These are phyloP conservation scores for Pistacia integerrima DNA, from an alignment of 345 rosid species.

Conservation along the genomic window DNA sequence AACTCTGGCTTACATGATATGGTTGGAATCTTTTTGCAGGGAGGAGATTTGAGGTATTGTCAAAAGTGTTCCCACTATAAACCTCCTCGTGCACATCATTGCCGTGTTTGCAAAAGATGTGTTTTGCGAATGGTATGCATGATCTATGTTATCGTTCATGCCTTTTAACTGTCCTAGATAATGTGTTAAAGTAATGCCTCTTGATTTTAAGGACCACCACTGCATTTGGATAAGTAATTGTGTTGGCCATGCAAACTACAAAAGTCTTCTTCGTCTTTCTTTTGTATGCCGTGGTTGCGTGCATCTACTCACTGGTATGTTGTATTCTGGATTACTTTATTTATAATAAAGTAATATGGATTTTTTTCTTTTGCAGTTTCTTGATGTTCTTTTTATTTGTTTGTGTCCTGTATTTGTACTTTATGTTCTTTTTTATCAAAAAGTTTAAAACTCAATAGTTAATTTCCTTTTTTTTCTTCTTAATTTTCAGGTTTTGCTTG, in stretches of 20 bases:
- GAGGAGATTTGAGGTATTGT: slow-evolving; percentile 90
- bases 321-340: neutral
- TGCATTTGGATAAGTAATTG: slow-evolving; percentile 98
- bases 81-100: slow-evolving; percentile 96
- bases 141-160: slow-evolving; percentile 23
- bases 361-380: neutral
- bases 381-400: neutral
- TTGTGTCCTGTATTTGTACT: neutral
- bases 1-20: slow-evolving; percentile 3
- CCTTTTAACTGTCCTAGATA: slow-evolving; percentile 22
- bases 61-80: slow-evolving; percentile 85
- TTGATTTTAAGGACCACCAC: slow-evolving; percentile 87
- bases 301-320: slow-evolving; percentile 85
- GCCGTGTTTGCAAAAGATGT: slow-evolving; percentile 93
- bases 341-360: neutral
- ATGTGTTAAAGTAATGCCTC: slow-evolving; percentile 36
- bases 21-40: slow-evolving; percentile 52
- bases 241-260: slow-evolving; percentile 92
- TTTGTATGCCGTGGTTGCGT: slow-evolving; percentile 67
- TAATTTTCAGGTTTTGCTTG: slow-evolving; percentile 68
- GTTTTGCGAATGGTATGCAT: slow-evolving; percentile 79
- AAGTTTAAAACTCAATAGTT: neutral
- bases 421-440: neutral
- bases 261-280: slow-evolving; percentile 85
- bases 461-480: slow-evolving; percentile 7